Base-by-base conservation (phyloP, 768 basidiomycete species). In the Pulveroboletus ravenelii region DNA sequence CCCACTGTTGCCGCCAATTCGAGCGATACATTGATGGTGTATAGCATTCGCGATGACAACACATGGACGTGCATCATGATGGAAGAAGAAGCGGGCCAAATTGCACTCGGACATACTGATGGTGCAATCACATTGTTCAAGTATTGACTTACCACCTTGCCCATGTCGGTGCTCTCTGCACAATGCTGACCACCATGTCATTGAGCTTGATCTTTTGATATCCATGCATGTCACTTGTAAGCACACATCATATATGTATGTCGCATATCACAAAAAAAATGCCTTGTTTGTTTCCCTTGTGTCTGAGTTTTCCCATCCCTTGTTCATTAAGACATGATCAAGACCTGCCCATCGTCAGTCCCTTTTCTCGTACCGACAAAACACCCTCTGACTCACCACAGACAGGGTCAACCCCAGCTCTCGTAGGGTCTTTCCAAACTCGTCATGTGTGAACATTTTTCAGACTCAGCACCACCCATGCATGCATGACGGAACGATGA, bases 331-430 rank as follows among this genome's bases (percentile, higher is more conserved):
- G 61, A 75, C 20, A 80, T 81, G 50, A 82, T 78, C 55, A 83
- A 72, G 14, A 81, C 79, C 81, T 83, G 23, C 5, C 32, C 40
- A 31, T 15, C 36, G 39, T 61, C 48, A 59, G 37, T 18, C 7
- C n/a, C n/a, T n/a, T n/a, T 32, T 4, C 8, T 41, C 7, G 7
- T 5, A 31, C 10, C 7, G 32, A 12, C 12, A 30, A 12, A 27
- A 3, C 6, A 18, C 17, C 2, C 35, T 30, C 41, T 10, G 38
- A 34, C 54, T 0, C 15, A 42, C 93, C 45, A 93, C 93, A 48
- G 91, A 93, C 1, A 93, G 93, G 17, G 92, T 93, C 53, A 97
- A 72, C 5, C 91, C 93, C 27, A 95, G 78, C 49, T 92, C 89
- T 52, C 81, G 81, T 57, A 97, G 66, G 17, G 85, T 84, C 66